Base-by-base conservation (phyloP, 306 rosid species). In the Cucumis sativus region DNA sequence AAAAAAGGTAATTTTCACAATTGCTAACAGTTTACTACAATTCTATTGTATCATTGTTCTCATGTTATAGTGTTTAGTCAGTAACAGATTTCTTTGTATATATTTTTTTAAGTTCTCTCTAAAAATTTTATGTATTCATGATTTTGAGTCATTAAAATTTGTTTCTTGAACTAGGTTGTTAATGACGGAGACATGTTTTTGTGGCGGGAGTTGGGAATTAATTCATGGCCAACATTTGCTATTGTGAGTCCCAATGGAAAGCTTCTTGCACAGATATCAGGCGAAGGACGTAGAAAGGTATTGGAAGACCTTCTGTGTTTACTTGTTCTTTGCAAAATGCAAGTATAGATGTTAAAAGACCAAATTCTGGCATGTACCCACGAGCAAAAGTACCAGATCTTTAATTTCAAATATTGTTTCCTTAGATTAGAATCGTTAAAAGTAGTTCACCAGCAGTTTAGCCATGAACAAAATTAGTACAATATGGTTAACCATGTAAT, bases 151-250 rank as follows among this genome's bases (percentile, higher is more conserved):
- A 21, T 11, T 68, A 20, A 20, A 40, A 7, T 65, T 40, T 74
- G 60, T 65, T 49, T 47, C 47, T 17, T 57, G 21, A 73, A 80
- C 79, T 81, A 94, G 98, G 98, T 94, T 77, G 98, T 92, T 81
- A 94, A 94, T 82, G 98, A 94, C 78, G 96, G 96, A 75, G 96
- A 94, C 62, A 94, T 94, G 98, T 88, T 80, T 77, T 87, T 94
- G 76, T 94, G 98, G 98, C 84, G 92, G 83, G 89, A 88, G 57
- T 88, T 94, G 77, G 98, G 98, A 55, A 82, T 94, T 80, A 94
- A 78, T 88, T 94, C 97, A 63, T 94, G 98, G 98, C 97, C 98
- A 78, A 94, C 98, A 35, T 92, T 94, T 83, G 95, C 98, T 79
- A 57, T 94, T 70, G 83, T 94, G 78, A 92, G 91, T 55, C 98